phyloP scores from a whole-genome alignment of 2,329 filamentous ascomycete species.

The Daldinia eschscholtzii region DNA sequence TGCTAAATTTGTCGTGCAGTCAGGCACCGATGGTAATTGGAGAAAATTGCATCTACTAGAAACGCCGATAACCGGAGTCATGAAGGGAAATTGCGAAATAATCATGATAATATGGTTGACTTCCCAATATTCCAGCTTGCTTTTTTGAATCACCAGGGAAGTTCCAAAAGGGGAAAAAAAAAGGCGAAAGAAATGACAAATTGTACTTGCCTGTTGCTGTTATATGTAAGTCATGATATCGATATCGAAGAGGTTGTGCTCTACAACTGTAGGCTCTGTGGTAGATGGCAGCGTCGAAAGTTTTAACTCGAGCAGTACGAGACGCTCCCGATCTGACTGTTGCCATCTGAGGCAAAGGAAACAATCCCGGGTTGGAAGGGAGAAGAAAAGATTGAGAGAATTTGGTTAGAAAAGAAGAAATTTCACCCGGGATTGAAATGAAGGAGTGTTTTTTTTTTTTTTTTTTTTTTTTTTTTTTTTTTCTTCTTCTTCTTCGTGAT shows the following conservation, averaged over 20 bases:
- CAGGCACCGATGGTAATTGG: constrained; percentile 22
- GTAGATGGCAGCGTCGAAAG: constrained; percentile 17
- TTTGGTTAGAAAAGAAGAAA: constrained; percentile 12
- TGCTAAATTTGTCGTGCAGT: constrained; percentile 20
- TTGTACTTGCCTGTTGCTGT: constrained; percentile 30
- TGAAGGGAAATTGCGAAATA: not conserved
- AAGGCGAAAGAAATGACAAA: constrained; percentile 5
- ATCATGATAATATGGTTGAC: not conserved
- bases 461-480: constrained; percentile 21
- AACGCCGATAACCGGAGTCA: constrained; percentile 30
- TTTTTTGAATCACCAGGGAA: not conserved
- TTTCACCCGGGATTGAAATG: not conserved
- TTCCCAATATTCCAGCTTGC: constrained; percentile 6
- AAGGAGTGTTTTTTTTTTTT: constrained; percentile 2
- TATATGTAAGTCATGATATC: constrained; percentile 21
- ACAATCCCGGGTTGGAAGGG: not conserved
- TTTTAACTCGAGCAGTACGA: constrained; percentile 25
- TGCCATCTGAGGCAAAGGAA: constrained; percentile 35
- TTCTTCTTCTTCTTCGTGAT: constrained; percentile 13
- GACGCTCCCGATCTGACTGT: constrained; percentile 21
- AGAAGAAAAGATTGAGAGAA: not conserved
- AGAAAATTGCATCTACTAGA: constrained; percentile 25
- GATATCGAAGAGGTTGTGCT: constrained; percentile 13
- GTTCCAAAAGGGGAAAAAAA: not conserved
- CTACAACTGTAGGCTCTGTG: constrained; percentile 14